Conservation (phyloP, 805 yeast genomes). For the Wickerhamomyces alni region DNA sequence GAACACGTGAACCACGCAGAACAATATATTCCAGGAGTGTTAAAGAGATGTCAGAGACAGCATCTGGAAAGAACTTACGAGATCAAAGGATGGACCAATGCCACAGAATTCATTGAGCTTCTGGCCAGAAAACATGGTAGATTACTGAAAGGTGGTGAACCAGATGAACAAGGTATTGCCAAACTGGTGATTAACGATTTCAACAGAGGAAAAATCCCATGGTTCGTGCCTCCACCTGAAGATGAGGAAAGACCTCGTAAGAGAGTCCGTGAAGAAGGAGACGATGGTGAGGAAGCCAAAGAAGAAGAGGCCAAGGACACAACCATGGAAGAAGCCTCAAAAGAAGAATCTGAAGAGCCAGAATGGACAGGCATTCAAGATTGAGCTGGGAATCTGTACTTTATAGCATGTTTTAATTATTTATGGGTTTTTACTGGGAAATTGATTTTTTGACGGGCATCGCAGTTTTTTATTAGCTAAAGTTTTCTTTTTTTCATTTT, state of each 20-base stretch:
- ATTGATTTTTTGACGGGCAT: neutral
- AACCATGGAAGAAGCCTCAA: conserved; percentile 8
- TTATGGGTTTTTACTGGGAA: conserved; percentile 1
- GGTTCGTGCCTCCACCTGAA: conserved; percentile 94
- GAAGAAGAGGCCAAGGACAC: conserved; percentile 4
- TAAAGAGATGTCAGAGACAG: conserved; percentile 78
- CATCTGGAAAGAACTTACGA: conserved; percentile 96
- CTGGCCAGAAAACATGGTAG: conserved; percentile 92
- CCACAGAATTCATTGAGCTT: conserved; percentile 80
- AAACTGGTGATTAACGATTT: conserved; percentile 88
- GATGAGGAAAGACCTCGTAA: conserved; percentile 41
- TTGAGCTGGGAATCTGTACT: neutral
- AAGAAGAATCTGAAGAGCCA: conserved; percentile 18
- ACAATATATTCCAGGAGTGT: conserved; percentile 85
- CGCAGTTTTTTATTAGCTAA: neutral
- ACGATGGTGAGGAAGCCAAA: conserved; percentile 8
- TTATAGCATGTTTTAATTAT: neutral
- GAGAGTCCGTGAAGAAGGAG: conserved; percentile 23
- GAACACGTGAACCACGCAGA: conserved; percentile 95
- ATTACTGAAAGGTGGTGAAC: conserved; percentile 94
- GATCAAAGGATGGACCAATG: conserved; percentile 78
- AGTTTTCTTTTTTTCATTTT: neutral
- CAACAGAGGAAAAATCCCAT: conserved; percentile 95
- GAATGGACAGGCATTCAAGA: conserved; percentile 4
- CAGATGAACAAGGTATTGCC: conserved; percentile 90